These are phyloP conservation scores for Termitomyces titanicus DNA, from an alignment of 768 basidiomycete genomes.

Conservation along the genomic window DNA sequence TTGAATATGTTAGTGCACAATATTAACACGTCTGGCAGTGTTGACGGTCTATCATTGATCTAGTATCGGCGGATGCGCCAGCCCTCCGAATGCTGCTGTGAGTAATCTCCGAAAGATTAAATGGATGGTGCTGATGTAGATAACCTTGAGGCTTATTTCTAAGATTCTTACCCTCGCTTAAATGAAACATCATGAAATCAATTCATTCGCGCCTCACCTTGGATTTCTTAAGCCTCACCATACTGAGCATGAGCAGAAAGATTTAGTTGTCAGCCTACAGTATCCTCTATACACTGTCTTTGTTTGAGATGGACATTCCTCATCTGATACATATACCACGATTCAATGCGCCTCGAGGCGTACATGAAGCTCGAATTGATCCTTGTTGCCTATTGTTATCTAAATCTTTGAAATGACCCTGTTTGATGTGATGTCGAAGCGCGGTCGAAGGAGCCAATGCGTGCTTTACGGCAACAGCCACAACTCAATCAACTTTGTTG, in stretches of 20 bases:
- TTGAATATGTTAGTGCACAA: slow-evolving; percentile 56
- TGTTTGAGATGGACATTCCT: slow-evolving; percentile 1
- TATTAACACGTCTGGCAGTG: neutral
- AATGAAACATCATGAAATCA: neutral
- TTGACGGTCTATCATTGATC: neutral
- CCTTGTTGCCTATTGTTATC: slow-evolving; percentile 3
- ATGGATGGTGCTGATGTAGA: neutral
- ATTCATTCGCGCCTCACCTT: slow-evolving; percentile 1
- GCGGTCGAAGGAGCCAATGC: neutral
- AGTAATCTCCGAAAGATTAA: slow-evolving; percentile 20
- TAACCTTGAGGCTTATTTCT: slow-evolving; percentile 26
- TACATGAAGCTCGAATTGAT: slow-evolving; percentile 3
- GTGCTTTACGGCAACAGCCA: slow-evolving; percentile 3
- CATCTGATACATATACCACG: slow-evolving; percentile 8
- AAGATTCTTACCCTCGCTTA: slow-evolving; percentile 1
- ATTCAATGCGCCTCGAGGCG: slow-evolving; percentile 10
- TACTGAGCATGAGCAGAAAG: neutral
- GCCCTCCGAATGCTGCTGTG: slow-evolving; percentile 70
- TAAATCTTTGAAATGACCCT: slow-evolving; percentile 3
- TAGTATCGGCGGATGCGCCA: slow-evolving; percentile 66
- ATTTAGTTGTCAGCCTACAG: neutral
- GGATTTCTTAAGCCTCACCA: neutral
- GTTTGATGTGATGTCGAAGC: slow-evolving; percentile 4
- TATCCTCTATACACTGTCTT: neutral
- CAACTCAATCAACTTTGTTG: neutral